Base-by-base conservation (phyloP, 352 stramenopile genomes). In the Phytophthora sp. region DNA sequence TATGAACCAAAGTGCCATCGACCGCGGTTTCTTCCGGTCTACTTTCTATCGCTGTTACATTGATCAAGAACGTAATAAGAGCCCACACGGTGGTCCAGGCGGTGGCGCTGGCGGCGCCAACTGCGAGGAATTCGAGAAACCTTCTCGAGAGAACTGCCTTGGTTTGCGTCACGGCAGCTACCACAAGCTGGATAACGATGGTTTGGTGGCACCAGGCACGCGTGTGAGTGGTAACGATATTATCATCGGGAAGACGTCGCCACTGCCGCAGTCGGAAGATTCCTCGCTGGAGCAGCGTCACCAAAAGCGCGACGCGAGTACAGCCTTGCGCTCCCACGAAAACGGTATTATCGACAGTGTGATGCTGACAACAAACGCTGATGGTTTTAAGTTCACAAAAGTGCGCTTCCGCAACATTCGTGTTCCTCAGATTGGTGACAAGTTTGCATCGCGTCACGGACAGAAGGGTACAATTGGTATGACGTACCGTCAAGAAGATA, bases 1-100 rank as follows among this genome's bases (percentile, higher is more conserved):
- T 80, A 98, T 99, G 94, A 99, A 99, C 82, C 97, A 99, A 74
- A 98, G 88, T 74, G 96, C 97, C 13, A 99, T 99, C 63, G 98
- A 99, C 72, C 93, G 98, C 41, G 98, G 98, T 44, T 91, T 99
- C 51, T 99, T 99, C 85, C 89, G 98, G 13, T 99, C 96, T 29
- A 99, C 97, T 2, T 99, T 99, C 82, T 99, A 99, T 77, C 88
- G 98, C 23, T 99, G 96, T 70, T 99, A 99, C 81, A 96, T 97
- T 56, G 97, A 99, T 60, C 90, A 99, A 73, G 85, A 95, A 56
- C 84, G 84, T 16, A 95, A 95, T 70, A 93, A 93, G 79, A 93
- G 82, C 23, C 86, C 85, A 2, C 82, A 89, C 47, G 85, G 88
- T 38, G 85, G 76, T 3, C 57, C 79, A 12, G 80, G 71, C 13